These are phyloP conservation scores for Citrus sinensis DNA, from an alignment of 345 rosid species.

Conservation along the genomic window DNA sequence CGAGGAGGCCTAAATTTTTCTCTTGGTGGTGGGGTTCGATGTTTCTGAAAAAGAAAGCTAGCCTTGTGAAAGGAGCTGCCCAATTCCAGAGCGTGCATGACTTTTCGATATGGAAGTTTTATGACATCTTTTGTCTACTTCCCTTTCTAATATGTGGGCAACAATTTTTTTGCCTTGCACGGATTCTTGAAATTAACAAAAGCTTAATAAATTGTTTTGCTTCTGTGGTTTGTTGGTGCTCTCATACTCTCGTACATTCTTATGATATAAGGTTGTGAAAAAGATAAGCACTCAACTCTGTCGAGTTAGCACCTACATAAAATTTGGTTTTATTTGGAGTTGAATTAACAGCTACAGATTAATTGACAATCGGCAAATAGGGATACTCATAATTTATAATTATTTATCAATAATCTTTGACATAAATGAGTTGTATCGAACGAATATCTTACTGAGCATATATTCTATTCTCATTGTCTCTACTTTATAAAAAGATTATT, in stretches of 20 bases:
- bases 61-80: neutral
- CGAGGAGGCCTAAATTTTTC: neutral
- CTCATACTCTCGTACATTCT: neutral
- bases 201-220: neutral
- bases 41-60: neutral
- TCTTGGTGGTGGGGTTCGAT: conserved; percentile 6
- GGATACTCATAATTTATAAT: too few species aligned
- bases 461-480: too few species aligned
- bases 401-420: too few species aligned
- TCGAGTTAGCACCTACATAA: neutral
- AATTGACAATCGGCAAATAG: too few species aligned
- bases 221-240: neutral
- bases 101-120: neutral
- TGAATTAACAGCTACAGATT: too few species aligned
- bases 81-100: neutral
- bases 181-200: too few species aligned
- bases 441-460: too few species aligned
- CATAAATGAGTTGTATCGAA: too few species aligned
- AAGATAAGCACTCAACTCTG: neutral
- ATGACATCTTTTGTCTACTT: neutral
- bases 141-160: neutral
- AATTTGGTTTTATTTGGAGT: neutral
- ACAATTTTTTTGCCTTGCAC: neutral
- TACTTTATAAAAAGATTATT: too few species aligned
- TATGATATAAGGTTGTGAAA: neutral